Evolutionary conservation across 768 basidiomycete genomes (phyloP).

Genomic region (Melanogaster broomeanus): DNA sequence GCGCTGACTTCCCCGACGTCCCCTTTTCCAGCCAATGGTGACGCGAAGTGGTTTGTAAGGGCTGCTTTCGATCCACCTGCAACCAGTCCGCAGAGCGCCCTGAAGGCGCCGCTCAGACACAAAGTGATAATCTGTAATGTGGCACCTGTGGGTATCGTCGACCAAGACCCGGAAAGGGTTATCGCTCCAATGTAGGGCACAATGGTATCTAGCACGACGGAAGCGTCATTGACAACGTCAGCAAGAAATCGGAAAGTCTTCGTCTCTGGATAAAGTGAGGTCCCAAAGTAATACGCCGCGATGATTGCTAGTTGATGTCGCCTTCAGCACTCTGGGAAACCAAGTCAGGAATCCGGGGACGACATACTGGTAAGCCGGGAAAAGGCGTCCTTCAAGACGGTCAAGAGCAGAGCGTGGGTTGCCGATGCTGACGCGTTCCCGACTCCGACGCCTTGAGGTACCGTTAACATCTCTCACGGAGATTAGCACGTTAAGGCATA

Average conservation of each 20-base stretch:
- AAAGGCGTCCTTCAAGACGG: constrained; percentile 65
- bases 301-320: constrained; percentile 51
- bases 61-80: constrained; percentile 73
- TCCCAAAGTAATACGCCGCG: constrained; percentile 61
- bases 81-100: constrained; percentile 61
- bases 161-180: constrained; percentile 32
- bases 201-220: constrained; percentile 59
- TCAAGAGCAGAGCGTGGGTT: constrained; percentile 63
- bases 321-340: neutral
- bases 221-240: constrained; percentile 63
- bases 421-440: constrained; percentile 66
- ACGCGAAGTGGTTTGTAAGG: constrained; percentile 65
- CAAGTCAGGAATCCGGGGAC: neutral
- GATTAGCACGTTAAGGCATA: constrained; percentile 16
- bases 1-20: constrained; percentile 74
- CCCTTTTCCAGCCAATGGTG: constrained; percentile 48
- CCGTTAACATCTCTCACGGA: neutral
- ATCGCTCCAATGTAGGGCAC: constrained; percentile 52
- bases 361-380: constrained; percentile 63
- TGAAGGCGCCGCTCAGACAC: constrained; percentile 59
- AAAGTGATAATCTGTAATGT: constrained; percentile 48
- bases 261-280: constrained; percentile 67
- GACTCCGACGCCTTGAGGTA: constrained; percentile 61
- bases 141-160: constrained; percentile 28
- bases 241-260: constrained; percentile 70